Base-by-base conservation (phyloP, 2,329 filamentous ascomycete species). In the Aureobasidium leucospermi region DNA sequence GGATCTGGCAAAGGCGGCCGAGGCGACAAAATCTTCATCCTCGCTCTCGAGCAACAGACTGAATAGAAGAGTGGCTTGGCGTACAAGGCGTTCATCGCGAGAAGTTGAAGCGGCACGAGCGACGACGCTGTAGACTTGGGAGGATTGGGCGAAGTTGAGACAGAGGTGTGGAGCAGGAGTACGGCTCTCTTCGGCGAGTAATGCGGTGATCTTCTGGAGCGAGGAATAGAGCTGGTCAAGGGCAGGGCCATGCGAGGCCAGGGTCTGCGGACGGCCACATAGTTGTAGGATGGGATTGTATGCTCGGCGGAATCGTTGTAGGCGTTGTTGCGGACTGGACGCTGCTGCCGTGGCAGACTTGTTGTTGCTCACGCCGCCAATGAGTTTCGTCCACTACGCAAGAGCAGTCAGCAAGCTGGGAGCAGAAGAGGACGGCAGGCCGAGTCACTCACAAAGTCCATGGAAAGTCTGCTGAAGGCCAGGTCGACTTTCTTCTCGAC, bases 11-110 rank as follows among this genome's bases (percentile, higher is more conserved):
- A 99, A 99, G 58, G 84, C 81, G 34, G 87, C 83, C 68, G 89
- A 95, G 69, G 95, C 89, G 49, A 96, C 84, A 68, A 97, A 95
- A 38, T 91, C 90, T 70, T 96, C 94, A 75, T 96, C 92, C 73
- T 97, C 94, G 71, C 91, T 94, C 74, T 99, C 94, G 67, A 97
- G 89, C 63, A 99, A 81, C 15, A 90, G 91, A 60, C 90, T 90
- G 73, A 96, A 96, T 70, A 96, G 86, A 42, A 87, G 79, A 39
- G 96, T 88, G 29, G 89, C 88, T 69, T 93, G 89, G 64, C 87
- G 86, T 66, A 97, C 87, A 68, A 96, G 87, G 69, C 85, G 87
- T 67, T 95, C 88, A 72, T 96, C 89, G 71, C 90, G 87, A 34
- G 89, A 91, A 0, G 87, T 87, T 2, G 89, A 85, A 2, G 92